These are phyloP conservation scores for Mucor irregularis DNA, from an alignment of 371 early-diverging fungal genomes.

Conservation along the genomic window DNA sequence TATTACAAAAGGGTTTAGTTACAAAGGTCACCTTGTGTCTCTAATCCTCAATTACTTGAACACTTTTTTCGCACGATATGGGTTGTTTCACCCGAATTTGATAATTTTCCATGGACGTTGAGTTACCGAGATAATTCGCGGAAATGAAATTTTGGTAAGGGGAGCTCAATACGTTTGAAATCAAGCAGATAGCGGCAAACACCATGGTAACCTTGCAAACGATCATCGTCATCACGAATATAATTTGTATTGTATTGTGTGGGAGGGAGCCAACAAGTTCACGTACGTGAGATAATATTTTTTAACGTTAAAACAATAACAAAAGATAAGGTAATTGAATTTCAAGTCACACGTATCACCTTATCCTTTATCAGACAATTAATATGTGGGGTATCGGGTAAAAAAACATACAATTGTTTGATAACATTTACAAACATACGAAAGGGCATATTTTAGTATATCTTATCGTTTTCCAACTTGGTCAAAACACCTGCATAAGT, in stretches of 20 bases:
- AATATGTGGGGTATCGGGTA: constrained; percentile 9
- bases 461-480: background rate
- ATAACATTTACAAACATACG: background rate
- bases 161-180: too few species aligned
- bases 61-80: constrained; percentile 32
- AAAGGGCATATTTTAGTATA: background rate
- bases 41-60: constrained; percentile 28
- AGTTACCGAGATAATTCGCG: background rate
- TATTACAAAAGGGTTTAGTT: background rate
- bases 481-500: background rate
- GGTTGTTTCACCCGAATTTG: constrained; percentile 31
- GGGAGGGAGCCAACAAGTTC: too few species aligned
- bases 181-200: too few species aligned
- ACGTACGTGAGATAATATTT: too few species aligned
- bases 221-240: too few species aligned
- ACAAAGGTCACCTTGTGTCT: background rate
- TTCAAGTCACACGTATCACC: constrained; percentile 9
- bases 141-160: too few species aligned
- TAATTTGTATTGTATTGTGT: too few species aligned
- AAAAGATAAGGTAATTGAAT: constrained; percentile 8
- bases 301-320: background rate
- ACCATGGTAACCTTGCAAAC: too few species aligned
- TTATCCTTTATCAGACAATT: constrained; percentile 12
- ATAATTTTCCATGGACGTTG: background rate
- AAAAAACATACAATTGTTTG: too few species aligned